Percentiles rank a stretch among this genome's conserved stretches.
Conservation (phyloP, 2,329 filamentous ascomycete genomes). For the Fusarium stilboides region DNA sequence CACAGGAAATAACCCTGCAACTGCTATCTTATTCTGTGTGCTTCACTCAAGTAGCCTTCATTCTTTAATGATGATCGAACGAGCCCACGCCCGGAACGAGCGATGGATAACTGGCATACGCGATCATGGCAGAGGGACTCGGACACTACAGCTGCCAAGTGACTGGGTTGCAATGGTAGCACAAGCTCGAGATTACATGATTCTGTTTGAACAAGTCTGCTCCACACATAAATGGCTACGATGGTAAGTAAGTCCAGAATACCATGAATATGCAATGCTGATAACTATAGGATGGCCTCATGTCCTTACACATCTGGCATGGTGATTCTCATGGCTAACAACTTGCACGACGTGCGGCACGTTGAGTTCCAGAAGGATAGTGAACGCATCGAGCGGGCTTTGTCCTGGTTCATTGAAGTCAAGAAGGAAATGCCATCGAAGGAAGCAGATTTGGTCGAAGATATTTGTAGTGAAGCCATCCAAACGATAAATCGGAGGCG, state of each 20-base stretch:
- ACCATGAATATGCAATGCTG: rapidly evolving
- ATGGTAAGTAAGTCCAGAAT: background rate
- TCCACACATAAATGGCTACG: constrained; percentile 3
- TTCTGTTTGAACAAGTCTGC: background rate
- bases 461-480: background rate
- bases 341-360: background rate
- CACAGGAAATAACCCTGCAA: constrained; percentile 5
- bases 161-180: constrained; percentile 5
- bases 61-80: constrained; percentile 2
- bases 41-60: constrained; percentile 15
- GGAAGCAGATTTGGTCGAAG: background rate
- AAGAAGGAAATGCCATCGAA: background rate
- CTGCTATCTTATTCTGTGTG: background rate
- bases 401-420: background rate
- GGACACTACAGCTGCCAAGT: background rate
- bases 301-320: constrained; percentile 19
- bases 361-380: background rate
- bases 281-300: background rate
- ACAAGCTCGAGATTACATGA: constrained; percentile 15
- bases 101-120: constrained; percentile 3
- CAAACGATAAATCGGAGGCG: constrained; percentile 1
- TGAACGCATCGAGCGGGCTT: background rate
- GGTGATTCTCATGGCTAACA: constrained; percentile 8
- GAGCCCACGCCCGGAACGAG: constrained; percentile 12
- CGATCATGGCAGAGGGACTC: background rate